phyloP scores from a whole-genome alignment of 768 basidiomycete genomes.

The Tylopilus felleus region DNA sequence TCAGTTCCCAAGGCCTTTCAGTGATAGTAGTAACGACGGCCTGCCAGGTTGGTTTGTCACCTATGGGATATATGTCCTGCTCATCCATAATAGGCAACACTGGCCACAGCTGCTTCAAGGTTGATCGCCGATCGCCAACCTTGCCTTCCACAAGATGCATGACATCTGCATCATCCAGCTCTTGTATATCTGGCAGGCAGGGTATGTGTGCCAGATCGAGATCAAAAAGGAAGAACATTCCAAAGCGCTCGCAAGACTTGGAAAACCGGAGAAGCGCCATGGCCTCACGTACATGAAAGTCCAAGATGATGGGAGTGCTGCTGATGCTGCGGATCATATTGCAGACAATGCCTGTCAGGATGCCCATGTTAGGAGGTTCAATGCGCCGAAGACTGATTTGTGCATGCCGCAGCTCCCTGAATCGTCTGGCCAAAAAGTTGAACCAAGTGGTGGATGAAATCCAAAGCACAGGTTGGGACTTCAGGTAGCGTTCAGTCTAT shows the following conservation, averaged over 20 bases:
- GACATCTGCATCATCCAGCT: background rate
- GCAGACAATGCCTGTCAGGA: conserved; percentile 7
- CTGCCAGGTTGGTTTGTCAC: background rate
- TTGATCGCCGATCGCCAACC: background rate
- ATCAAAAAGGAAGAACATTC: background rate
- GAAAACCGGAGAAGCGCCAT: background rate
- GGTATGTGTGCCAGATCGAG: background rate
- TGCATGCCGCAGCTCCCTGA: background rate
- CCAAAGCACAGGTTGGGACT: background rate
- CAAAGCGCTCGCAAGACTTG: background rate
- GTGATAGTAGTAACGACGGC: background rate
- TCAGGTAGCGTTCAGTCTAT: background rate
- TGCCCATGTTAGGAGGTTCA: conserved; percentile 9
- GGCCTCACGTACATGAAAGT: background rate
- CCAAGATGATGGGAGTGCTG: background rate
- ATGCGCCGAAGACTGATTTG: background rate
- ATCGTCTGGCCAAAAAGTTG: background rate
- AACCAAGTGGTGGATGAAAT: background rate
- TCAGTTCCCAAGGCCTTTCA: background rate
- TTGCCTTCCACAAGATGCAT: background rate
- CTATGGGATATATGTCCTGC: background rate
- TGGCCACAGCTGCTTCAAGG: background rate
- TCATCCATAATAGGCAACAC: background rate
- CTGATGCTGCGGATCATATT: conserved; percentile 1
- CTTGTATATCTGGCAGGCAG: background rate